Base-by-base conservation (phyloP, 257 asterid genomes). In the Anisodus tanguticus region DNA sequence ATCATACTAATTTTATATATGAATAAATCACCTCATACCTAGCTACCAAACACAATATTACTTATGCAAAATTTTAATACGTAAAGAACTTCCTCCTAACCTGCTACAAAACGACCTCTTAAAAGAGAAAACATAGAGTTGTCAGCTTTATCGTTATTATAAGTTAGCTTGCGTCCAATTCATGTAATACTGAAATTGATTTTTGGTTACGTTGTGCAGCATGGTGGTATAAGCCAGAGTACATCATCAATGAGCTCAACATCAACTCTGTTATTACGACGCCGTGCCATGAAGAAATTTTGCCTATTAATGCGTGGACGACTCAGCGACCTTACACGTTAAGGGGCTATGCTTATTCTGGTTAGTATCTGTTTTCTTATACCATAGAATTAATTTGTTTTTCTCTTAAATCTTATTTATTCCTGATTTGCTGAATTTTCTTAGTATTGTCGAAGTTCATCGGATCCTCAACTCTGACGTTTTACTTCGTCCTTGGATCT, bases 221-320 rank as follows among this genome's bases (percentile, higher is more conserved):
- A 0, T 95, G 98, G 99, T 95, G 99, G 99, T 94, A 95, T 83
- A 95, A 91, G 84, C 94, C 94, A 1, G 99, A 94, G 84, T 78
- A 87, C 91, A 91, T 91, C 72, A 95, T 95, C 85, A 95, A 95
- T 83, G 99, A 95, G 90, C 69, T 95, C 66, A 95, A 95, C 88
- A 94, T 92, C 55, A 95, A 95, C 91, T 95, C 99, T 3, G 97
- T 91, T 39, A 95, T 92, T 41, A 95, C 99, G 8, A 92, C 97
- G 8, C 99, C 98, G 6, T 88, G 93, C 83, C 98, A 95, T 82
- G 94, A 91, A 62, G 99, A 93, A 80, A 91, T 95, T 4, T 59
- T 95, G 88, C 98, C 96, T 11, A 92, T 95, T 45, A 95, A 90
- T 85, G 55, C 97, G 86, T 93, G 92, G 94, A 91, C 98, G 9